A percentile compares a stretch with the other conserved stretches of the same genome.
phyloP scores from a whole-genome alignment of 805 yeast genomes.

The Tetrapisispora nanseiensis region DNA sequence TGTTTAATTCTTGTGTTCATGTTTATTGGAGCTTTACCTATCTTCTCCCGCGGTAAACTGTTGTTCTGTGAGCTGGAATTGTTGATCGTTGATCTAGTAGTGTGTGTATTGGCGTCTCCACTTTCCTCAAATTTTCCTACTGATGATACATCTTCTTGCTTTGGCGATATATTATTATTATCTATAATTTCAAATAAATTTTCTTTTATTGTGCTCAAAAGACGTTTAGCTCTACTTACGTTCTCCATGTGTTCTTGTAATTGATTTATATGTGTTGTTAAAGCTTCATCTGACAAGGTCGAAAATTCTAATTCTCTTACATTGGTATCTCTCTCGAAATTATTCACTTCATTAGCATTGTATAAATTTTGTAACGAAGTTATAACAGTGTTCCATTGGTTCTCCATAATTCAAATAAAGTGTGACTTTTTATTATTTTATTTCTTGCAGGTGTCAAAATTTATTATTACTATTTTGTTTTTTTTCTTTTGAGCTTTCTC shows the following conservation, averaged over 20 bases:
- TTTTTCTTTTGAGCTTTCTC: no score
- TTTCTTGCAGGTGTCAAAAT: not conserved
- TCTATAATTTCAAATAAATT: constrained; percentile 32
- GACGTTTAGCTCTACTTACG: constrained; percentile 41
- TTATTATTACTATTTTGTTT: no score
- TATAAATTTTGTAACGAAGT: constrained; percentile 61
- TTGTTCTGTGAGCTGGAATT: not conserved
- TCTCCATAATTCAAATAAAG: no score
- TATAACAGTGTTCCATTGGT: constrained; percentile 59
- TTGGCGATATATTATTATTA: not conserved
- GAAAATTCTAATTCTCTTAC: constrained; percentile 24
- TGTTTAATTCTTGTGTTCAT: not conserved
- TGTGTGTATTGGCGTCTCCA: not conserved
- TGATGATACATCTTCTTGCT: not conserved
- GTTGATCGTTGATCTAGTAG: not conserved
- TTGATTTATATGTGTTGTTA: constrained; percentile 33
- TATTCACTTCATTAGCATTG: constrained; percentile 46
- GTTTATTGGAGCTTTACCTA: constrained; percentile 1
- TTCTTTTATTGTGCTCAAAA: constrained; percentile 33
- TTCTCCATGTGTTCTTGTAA: constrained; percentile 47
- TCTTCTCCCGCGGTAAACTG: not conserved
- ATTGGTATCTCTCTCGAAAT: constrained; percentile 37
- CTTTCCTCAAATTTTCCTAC: not conserved
- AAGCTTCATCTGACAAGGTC: constrained; percentile 32
- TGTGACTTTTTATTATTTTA: no score